Percentiles rank a stretch among this genome's conserved stretches.
Evolutionary conservation across 805 yeast genomes (phyloP).

Genomic region (Millerozyma acaciae): DNA sequence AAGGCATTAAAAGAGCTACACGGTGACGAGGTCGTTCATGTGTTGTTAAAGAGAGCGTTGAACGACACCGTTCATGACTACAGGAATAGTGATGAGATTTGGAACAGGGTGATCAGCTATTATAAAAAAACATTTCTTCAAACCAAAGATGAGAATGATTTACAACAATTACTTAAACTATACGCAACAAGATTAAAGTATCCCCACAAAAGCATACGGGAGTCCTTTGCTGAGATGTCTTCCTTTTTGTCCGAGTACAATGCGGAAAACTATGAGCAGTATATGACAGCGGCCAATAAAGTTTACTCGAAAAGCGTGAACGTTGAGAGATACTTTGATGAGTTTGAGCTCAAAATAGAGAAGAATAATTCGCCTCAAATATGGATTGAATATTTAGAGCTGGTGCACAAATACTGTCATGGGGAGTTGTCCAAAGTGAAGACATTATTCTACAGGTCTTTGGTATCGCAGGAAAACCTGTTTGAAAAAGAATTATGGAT

Average conservation of each 20-base stretch:
- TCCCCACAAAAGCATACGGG: constrained; percentile 41
- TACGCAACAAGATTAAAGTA: constrained; percentile 28
- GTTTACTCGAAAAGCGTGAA: constrained; percentile 26
- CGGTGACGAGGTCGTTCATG: constrained; percentile 6
- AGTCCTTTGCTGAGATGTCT: constrained; percentile 39
- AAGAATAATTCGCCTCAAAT: constrained; percentile 10
- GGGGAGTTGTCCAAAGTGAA: constrained; percentile 9
- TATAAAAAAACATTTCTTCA: constrained; percentile 6
- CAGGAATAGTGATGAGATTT: constrained; percentile 14
- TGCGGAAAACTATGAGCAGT: constrained; percentile 24
- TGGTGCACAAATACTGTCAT: constrained; percentile 18
- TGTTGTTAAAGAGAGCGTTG: constrained; percentile 17
- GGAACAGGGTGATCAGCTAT: constrained; percentile 13
- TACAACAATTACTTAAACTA: constrained; percentile 16
- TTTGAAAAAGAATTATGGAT: constrained; percentile 13
- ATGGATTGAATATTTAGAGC: constrained; percentile 34
- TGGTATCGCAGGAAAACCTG: constrained; percentile 5
- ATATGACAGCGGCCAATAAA: constrained; percentile 35
- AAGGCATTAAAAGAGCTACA: constrained; percentile 2
- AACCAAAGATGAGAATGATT: constrained; percentile 8
- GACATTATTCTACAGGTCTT: constrained; percentile 30
- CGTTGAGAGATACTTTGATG: constrained; percentile 29
- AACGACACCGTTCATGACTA: constrained; percentile 24
- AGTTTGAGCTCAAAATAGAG: constrained; percentile 24
- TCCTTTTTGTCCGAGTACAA: constrained; percentile 31